A percentile compares a stretch with the other conserved stretches of the same genome.
These are phyloP conservation scores for Scolecobasidium constrictum DNA, from an alignment of 2,329 filamentous ascomycete genomes.

Conservation along the genomic window DNA sequence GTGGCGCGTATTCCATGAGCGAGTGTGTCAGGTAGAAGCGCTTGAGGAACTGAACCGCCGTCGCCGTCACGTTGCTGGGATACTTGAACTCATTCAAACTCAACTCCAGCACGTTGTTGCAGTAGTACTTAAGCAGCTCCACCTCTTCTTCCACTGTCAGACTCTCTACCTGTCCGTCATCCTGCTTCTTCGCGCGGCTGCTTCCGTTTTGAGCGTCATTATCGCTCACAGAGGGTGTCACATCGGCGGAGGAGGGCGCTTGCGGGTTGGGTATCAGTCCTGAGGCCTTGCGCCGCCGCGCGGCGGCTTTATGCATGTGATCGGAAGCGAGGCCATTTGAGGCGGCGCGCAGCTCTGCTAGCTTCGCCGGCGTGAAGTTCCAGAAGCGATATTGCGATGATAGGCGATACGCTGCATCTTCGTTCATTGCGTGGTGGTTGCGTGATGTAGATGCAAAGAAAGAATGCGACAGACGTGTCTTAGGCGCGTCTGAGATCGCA, in stretches of 20 bases:
- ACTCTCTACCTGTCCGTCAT: conserved; percentile 56
- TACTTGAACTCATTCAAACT: conserved; percentile 10
- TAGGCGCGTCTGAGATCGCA: background rate
- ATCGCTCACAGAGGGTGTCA: conserved; percentile 5
- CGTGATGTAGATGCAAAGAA: too few species aligned
- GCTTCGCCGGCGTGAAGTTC: conserved; percentile 71
- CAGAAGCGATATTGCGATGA: conserved; percentile 87
- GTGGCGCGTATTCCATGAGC: conserved; percentile 90
- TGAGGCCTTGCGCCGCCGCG: conserved; percentile 20
- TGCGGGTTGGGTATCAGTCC: too few species aligned
- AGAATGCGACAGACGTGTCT: background rate
- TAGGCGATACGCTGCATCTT: conserved; percentile 83
- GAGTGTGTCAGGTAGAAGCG: conserved; percentile 95
- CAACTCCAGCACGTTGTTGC: conserved; percentile 44
- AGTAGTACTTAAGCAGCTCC: conserved; percentile 71
- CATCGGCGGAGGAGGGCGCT: background rate
- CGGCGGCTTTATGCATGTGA: conserved; percentile 48
- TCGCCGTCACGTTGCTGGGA: conserved; percentile 41
- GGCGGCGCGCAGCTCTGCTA: conserved; percentile 60
- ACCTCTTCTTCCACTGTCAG: conserved; percentile 76
- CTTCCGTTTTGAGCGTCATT: conserved; percentile 14
- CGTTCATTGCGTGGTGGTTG: conserved; percentile 48
- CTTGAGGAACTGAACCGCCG: conserved; percentile 78
- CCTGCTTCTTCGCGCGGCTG: conserved; percentile 18
- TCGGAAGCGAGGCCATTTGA: conserved; percentile 74